Percentiles rank a stretch among this genome's conserved stretches.
These are phyloP conservation scores for Aquilaria malaccensis DNA, from an alignment of 345 rosid genomes.

Conservation along the genomic window DNA sequence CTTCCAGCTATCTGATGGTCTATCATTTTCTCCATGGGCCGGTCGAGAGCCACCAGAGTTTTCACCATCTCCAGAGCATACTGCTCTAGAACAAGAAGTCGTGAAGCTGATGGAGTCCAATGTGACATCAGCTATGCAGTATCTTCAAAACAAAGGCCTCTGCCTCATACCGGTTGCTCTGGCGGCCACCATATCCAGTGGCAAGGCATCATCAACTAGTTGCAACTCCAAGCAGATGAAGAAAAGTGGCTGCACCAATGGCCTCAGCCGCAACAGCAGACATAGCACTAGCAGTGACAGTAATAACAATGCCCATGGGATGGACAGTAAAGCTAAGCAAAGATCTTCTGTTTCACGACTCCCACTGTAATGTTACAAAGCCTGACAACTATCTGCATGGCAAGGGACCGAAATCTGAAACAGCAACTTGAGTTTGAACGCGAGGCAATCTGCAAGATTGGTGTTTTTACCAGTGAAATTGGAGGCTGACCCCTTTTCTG, in stretches of 20 bases:
- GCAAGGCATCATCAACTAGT: slow-evolving; percentile 21
- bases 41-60: slow-evolving; percentile 20
- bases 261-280: slow-evolving; percentile 10
- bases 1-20: slow-evolving; percentile 24
- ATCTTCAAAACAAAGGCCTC: slow-evolving; percentile 48
- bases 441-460: too few relatives aligned
- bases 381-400: too few relatives aligned
- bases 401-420: too few relatives aligned
- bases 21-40: slow-evolving; percentile 18
- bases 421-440: too few relatives aligned
- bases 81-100: slow-evolving; percentile 44
- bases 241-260: slow-evolving; percentile 7
- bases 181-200: slow-evolving; percentile 31
- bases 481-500: too few relatives aligned
- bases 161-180: slow-evolving; percentile 56
- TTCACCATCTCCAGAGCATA: slow-evolving; percentile 28
- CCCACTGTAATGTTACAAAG: too few relatives aligned
- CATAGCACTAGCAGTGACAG: slow-evolving; percentile 17
- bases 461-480: too few relatives aligned
- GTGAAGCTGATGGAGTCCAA: slow-evolving; percentile 53
- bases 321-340: slow-evolving; percentile 11
- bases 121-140: slow-evolving; percentile 49
- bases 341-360: not conserved
- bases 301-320: slow-evolving; percentile 11
- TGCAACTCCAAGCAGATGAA: slow-evolving; percentile 16